phyloP scores from a whole-genome alignment of 805 yeast genomes.

The Cyberlindnera maritima region DNA sequence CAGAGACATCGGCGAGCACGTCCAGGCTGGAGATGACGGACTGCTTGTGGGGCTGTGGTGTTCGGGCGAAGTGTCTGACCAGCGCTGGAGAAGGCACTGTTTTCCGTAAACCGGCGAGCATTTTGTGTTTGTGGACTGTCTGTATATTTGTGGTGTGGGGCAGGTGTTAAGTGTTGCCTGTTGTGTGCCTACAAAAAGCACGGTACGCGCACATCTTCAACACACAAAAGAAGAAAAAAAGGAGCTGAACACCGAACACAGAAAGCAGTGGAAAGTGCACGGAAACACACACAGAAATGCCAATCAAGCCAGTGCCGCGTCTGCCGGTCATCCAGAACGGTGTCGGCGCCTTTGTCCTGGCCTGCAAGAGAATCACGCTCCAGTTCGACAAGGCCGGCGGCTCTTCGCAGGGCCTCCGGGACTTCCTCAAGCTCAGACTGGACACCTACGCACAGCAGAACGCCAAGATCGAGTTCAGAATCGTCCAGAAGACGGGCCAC shows the following conservation, averaged over 20 bases:
- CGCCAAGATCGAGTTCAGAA: slow-evolving; percentile 69
- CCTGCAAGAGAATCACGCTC: slow-evolving; percentile 69
- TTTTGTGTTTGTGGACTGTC: background rate
- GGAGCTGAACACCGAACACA: background rate
- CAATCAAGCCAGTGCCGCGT: slow-evolving; percentile 59
- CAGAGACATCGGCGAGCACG: slow-evolving; percentile 39
- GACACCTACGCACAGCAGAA: slow-evolving; percentile 54
- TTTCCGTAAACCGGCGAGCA: background rate
- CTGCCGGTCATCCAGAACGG: slow-evolving; percentile 70
- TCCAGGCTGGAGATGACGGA: slow-evolving; percentile 39
- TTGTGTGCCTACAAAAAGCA: too few relatives aligned
- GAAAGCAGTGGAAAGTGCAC: background rate
- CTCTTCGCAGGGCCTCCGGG: slow-evolving; percentile 79
- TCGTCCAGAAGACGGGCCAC: slow-evolving; percentile 74
- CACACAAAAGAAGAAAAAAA: slow-evolving; percentile 1
- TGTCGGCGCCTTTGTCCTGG: slow-evolving; percentile 61
- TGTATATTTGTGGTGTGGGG: background rate
- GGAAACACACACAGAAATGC: slow-evolving; percentile 31
- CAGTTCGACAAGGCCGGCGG: slow-evolving; percentile 97
- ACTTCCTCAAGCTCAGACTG: slow-evolving; percentile 55
- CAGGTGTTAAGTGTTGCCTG: too few relatives aligned
- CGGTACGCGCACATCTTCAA: background rate
- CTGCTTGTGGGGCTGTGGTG: slow-evolving; percentile 5
- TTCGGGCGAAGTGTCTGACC: background rate
- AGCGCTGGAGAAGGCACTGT: background rate